Evolutionary conservation across 2,329 filamentous ascomycete genomes (phyloP), one percentile per base, ranked within the genome.

Genomic region (Botrytis paeoniae): DNA sequence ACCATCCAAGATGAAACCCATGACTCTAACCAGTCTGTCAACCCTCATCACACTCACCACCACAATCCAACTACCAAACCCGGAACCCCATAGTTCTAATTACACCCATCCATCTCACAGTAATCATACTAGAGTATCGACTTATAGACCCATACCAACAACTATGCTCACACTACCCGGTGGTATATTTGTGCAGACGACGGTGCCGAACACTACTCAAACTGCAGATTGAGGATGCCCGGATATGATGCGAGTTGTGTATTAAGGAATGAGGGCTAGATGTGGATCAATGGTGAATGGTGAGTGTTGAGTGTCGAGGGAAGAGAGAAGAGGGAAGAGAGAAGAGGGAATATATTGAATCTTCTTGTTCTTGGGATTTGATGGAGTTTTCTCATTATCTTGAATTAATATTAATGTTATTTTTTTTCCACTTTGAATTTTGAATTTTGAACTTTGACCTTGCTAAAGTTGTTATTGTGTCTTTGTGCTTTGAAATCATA

Each of bases 1-100:
- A 37, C 41, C 32, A 45, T n/a, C 14, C 41, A 70, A 32, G 35
- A 70, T 70, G 69, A 70, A 63, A 20, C 22, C 20, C 43, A 54
- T 20, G 8, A 39, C 39, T 14, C 16, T 71, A 20, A 22, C 32
- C 69, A 29, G 51, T 9, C 16, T 57, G 1, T 51, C 69, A 4
- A 39, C 35, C 4, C 20, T 62, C 14, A 41, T 51, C 43, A 4
- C 60, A 37, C 4, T 45, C 59, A 48, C 25, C 59, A 54, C 59
- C 12, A 57, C 57, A 43, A 48, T 70, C 22, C 39, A 70, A n/a
- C 57, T 70, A 18, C 48, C 65, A n/a, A 66, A 6, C 14, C 32
- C 43, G 6, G 32, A 51, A 8, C 63, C 63, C 18, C 22, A 66
- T 22, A 7, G 0, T 14, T 18, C 35, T 7, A 66, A 66, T 25